phyloP scores from a whole-genome alignment of 768 basidiomycete species.

The Mycena filopes region DNA sequence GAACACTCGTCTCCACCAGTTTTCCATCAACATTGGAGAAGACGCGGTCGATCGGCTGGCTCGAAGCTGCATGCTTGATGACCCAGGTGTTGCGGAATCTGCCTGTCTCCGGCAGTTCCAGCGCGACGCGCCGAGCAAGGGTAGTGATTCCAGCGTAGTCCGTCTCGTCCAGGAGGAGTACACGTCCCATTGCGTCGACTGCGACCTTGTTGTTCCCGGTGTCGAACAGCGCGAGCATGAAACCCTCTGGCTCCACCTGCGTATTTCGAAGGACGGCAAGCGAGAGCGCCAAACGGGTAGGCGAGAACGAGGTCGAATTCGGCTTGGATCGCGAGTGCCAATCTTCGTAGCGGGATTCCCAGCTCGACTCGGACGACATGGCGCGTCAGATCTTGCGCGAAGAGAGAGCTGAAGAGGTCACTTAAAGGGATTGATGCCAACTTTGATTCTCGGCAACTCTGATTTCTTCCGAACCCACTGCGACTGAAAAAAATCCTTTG shows the following conservation, averaged over 20 bases:
- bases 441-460: too few species aligned
- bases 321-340: conserved; percentile 45
- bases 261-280: conserved; percentile 47
- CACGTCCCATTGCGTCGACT: conserved; percentile 46
- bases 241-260: conserved; percentile 47
- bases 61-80: conserved; percentile 42
- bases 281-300: conserved; percentile 39
- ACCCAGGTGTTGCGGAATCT: conserved; percentile 49
- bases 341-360: too few species aligned
- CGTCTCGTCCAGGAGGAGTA: conserved; percentile 37
- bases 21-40: conserved; percentile 36
- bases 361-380: too few species aligned
- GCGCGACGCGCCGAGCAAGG: conserved; percentile 35
- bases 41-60: conserved; percentile 49
- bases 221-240: conserved; percentile 50
- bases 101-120: conserved; percentile 40
- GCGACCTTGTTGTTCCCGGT: conserved; percentile 35
- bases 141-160: conserved; percentile 42
- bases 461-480: too few species aligned
- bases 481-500: too few species aligned
- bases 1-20: conserved; percentile 45
- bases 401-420: too few species aligned
- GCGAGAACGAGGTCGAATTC: conserved; percentile 38
- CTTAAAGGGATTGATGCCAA: too few species aligned
- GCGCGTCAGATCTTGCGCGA: too few species aligned